These are phyloP conservation scores for Sclerotinia glacialis DNA, from an alignment of 2,329 filamentous ascomycete species.

Conservation along the genomic window DNA sequence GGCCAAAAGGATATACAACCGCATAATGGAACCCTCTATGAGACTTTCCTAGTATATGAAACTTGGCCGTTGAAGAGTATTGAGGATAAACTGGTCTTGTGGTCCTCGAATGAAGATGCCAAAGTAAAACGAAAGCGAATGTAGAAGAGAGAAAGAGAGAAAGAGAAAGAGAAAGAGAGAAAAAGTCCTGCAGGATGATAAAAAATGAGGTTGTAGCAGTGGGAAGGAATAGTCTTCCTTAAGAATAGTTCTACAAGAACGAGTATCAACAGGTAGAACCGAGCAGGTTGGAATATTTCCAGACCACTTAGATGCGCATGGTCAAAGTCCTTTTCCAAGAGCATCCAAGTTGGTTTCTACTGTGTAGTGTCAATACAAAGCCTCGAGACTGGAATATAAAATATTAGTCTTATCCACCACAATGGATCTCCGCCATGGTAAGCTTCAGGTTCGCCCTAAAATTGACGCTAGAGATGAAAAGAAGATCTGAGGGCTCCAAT, in stretches of 20 bases:
- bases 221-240: constrained; percentile 4
- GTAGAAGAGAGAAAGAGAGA: background rate
- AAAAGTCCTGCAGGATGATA: background rate
- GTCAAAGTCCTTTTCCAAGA: constrained; percentile 5
- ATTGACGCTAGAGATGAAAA: background rate
- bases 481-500: constrained; percentile 2
- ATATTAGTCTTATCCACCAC: constrained; percentile 2
- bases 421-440: background rate
- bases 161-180: background rate
- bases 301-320: background rate
- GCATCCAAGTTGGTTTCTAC: background rate
- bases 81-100: background rate
- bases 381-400: background rate
- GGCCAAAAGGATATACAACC: constrained; percentile 14
- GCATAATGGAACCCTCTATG: background rate
- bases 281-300: background rate
- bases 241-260: background rate
- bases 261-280: background rate
- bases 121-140: background rate
- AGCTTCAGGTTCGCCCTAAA: background rate
- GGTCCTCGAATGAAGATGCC: constrained; percentile 9
- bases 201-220: constrained; percentile 2
- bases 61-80: background rate
- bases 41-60: background rate
- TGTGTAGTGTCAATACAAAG: background rate